Evolutionary conservation across 495 filamentous ascomycete species (phyloP).

Genomic region (Daldinia vernicosa): DNA sequence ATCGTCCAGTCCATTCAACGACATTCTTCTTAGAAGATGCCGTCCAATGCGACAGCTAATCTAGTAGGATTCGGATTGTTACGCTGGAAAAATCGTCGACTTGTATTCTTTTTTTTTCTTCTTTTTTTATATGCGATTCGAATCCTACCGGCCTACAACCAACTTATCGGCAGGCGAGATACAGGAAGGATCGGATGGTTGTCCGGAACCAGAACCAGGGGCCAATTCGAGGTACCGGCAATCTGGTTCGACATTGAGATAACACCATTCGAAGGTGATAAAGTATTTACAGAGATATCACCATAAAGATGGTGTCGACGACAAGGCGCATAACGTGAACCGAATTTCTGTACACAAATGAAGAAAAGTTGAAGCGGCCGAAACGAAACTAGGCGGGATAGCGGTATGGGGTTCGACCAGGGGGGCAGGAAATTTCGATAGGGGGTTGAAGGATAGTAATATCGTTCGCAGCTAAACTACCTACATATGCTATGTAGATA

Average conservation of each 20-base stretch:
- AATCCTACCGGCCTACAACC: constrained; percentile 16
- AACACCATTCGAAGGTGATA: constrained; percentile 32
- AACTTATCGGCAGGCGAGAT: constrained; percentile 23
- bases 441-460: constrained; percentile 36
- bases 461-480: constrained; percentile 13
- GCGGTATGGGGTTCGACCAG: constrained; percentile 34
- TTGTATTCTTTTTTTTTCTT: constrained; percentile 20
- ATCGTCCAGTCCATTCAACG: constrained; percentile 95
- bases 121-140: constrained; percentile 11
- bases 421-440: constrained; percentile 44
- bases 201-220: constrained; percentile 39
- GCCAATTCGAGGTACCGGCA: constrained; percentile 44
- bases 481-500: neutral
- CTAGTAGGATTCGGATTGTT: constrained; percentile 8
- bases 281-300: constrained; percentile 7
- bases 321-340: constrained; percentile 23
- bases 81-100: constrained; percentile 5
- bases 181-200: constrained; percentile 27
- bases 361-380: constrained; percentile 35
- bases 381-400: constrained; percentile 43
- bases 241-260: constrained; percentile 44
- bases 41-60: constrained; percentile 23
- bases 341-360: constrained; percentile 15
- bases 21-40: constrained; percentile 68
- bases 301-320: constrained; percentile 10